Base-by-base conservation (phyloP, 176 grass and related monocot species). In the Aegilops umbellulata region DNA sequence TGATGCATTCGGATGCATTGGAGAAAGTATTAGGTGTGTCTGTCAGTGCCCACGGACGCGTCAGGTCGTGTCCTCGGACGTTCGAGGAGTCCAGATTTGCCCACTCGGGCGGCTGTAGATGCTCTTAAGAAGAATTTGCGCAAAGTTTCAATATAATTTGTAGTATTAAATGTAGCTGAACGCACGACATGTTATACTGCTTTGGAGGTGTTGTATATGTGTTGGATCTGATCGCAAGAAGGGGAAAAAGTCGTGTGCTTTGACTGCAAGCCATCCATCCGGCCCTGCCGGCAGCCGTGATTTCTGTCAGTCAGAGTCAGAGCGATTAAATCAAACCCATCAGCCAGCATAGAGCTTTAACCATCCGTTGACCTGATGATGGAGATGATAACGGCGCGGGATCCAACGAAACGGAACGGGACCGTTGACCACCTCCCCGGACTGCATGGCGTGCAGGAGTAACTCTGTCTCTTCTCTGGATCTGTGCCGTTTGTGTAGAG, bases 391-490 rank as follows among this genome's bases (percentile, higher is more conserved):
- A 30, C 27, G 78, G 60, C 60, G 61, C 78, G 5, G 11, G 60
- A 80, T 65, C 60, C 78, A 60, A 80, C 19, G 25, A 65, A 24
- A 22, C 60, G 11, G 49, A 23, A 17, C 23, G 4, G 39, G 61
- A 3, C 61, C 61, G 19, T 31, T 66, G 78, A 65, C 38, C 61
- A 41, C 26, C 32, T 9, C 29, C 27, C 49, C 49, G 49, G 49
- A 53, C 49, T 53, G 49, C 49, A 53, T 55, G 51, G 51, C 15
- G 51, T 23, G 75, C 19, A 36, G 51, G 38, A 78, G 35, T 60
- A 79, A 15, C 41, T n/a, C 10, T 80, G 78, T 47, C 78, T 44
- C 41, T 66, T 80, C 38, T 80, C 17, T 66, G 39, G 41, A 66
- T 80, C 78, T 46, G 38, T 19, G 42, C 16, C 16, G 14, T 49